These are phyloP conservation scores for Lactarius vividus DNA, from an alignment of 768 basidiomycete genomes.

Conservation along the genomic window DNA sequence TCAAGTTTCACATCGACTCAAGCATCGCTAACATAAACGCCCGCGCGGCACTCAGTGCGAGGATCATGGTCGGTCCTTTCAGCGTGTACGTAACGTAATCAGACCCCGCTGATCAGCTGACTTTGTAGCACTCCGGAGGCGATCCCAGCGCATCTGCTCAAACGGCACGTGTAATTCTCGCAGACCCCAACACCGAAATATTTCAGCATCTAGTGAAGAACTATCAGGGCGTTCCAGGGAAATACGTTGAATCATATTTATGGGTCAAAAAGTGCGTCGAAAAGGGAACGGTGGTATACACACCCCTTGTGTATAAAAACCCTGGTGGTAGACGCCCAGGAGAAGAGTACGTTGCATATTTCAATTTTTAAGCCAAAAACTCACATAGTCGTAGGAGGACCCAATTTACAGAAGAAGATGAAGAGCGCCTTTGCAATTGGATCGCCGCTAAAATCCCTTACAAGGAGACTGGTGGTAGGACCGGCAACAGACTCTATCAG, in stretches of 20 bases:
- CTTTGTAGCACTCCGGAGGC: constrained; percentile 72
- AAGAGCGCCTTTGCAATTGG: constrained; percentile 70
- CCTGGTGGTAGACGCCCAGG: constrained; percentile 78
- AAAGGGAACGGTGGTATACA: constrained; percentile 59
- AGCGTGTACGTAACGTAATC: not conserved
- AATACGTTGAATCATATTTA: constrained; percentile 75
- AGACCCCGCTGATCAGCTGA: not conserved
- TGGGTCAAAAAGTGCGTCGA: constrained; percentile 87
- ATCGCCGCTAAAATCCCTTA: constrained; percentile 82
- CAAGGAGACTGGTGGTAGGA: constrained; percentile 77
- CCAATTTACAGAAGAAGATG: constrained; percentile 75
- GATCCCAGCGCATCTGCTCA: constrained; percentile 70
- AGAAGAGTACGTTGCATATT: constrained; percentile 60
- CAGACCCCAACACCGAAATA: constrained; percentile 75
- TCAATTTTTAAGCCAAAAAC: not conserved
- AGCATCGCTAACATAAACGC: constrained; percentile 80
- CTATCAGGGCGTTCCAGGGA: constrained; percentile 65
- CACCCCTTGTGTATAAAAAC: constrained; percentile 79
- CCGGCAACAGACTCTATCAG: constrained; percentile 79
- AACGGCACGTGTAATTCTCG: constrained; percentile 71
- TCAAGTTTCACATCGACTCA: constrained; percentile 76
- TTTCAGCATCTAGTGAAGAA: constrained; percentile 71
- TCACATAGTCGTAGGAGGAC: constrained; percentile 52
- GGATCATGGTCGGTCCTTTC: constrained; percentile 57
- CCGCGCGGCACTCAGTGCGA: constrained; percentile 58